These are phyloP conservation scores for Fusarium zealandicum DNA, from an alignment of 2,329 filamentous ascomycete species.

Conservation along the genomic window DNA sequence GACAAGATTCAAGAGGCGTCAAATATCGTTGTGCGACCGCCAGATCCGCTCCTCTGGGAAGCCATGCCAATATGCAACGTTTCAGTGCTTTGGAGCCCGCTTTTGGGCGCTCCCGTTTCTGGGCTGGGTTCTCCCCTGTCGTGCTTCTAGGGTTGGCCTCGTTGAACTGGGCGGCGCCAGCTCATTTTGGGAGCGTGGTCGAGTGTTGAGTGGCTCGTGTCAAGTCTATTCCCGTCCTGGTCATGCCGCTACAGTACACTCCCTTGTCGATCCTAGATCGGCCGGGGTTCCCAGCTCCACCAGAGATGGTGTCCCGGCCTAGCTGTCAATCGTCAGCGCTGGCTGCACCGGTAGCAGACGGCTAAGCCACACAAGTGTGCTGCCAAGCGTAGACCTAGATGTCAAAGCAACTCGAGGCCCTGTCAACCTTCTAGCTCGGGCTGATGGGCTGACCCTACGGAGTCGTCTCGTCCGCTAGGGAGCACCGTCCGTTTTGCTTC, in stretches of 20 bases:
- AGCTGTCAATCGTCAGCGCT: constrained; percentile 41
- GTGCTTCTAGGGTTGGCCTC: constrained; percentile 21
- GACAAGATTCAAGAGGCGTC: background rate
- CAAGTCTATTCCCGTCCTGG: constrained; percentile 18
- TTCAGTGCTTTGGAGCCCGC: constrained; percentile 33
- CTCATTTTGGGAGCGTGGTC: constrained; percentile 10
- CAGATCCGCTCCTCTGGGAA: constrained; percentile 26
- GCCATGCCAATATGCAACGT: constrained; percentile 31
- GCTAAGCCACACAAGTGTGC: constrained; percentile 26
- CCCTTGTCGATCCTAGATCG: constrained; percentile 40
- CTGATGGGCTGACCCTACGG: constrained; percentile 15
- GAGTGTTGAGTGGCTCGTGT: constrained; percentile 4
- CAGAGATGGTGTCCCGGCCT: constrained; percentile 31
- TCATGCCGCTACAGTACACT: constrained; percentile 28
- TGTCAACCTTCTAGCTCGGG: constrained; percentile 38
- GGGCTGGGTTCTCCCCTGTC: constrained; percentile 22
- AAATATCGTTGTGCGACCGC: constrained; percentile 9
- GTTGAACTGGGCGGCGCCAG: constrained; percentile 17
- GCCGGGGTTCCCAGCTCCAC: constrained; percentile 24
- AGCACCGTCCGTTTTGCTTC: constrained; percentile 8
- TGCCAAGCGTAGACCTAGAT: constrained; percentile 23
- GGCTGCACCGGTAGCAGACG: constrained; percentile 29
- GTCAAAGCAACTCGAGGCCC: constrained; percentile 35
- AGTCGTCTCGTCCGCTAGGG: constrained; percentile 4
- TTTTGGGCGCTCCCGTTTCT: constrained; percentile 17